Percentiles rank a stretch among this genome's conserved stretches.
phyloP scores from a whole-genome alignment of 352 stramenopile genomes.

The Phytophthora sp. region DNA sequence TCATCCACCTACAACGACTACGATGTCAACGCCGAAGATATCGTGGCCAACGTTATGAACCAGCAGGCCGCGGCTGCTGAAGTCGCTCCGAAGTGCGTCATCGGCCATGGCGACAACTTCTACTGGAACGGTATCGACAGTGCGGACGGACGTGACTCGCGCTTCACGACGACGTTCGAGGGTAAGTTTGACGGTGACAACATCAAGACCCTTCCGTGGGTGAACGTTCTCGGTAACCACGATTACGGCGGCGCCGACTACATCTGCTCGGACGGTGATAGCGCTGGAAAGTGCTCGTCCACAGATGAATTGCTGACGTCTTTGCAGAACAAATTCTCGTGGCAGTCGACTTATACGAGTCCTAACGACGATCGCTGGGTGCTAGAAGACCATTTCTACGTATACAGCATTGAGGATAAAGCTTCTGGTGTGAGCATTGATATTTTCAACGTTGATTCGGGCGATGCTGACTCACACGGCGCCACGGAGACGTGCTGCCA shows the following conservation, averaged over 20 bases:
- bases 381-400: constrained; percentile 56
- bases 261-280: constrained; percentile 42
- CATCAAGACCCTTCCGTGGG: constrained; percentile 53
- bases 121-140: constrained; percentile 24
- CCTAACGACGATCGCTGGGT: constrained; percentile 56
- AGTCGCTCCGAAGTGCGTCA: constrained; percentile 13
- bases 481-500: constrained; percentile 51
- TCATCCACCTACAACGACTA: constrained; percentile 48
- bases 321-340: constrained; percentile 46
- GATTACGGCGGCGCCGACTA: constrained; percentile 62
- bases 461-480: constrained; percentile 50
- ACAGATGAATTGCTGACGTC: constrained; percentile 24
- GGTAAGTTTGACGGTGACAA: constrained; percentile 31
- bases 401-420: constrained; percentile 44
- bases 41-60: constrained; percentile 39
- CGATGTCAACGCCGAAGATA: constrained; percentile 50
- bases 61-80: constrained; percentile 39
- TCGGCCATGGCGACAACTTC: constrained; percentile 29
- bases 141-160: constrained; percentile 4
- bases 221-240: constrained; percentile 69
- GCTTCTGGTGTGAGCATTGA: constrained; percentile 48
- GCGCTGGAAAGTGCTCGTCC: constrained; percentile 26
- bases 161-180: constrained; percentile 11
- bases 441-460: constrained; percentile 62
- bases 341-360: constrained; percentile 51